Conservation (phyloP, 169 alveolate genomes). For the Besnoitia besnoiti region DNA sequence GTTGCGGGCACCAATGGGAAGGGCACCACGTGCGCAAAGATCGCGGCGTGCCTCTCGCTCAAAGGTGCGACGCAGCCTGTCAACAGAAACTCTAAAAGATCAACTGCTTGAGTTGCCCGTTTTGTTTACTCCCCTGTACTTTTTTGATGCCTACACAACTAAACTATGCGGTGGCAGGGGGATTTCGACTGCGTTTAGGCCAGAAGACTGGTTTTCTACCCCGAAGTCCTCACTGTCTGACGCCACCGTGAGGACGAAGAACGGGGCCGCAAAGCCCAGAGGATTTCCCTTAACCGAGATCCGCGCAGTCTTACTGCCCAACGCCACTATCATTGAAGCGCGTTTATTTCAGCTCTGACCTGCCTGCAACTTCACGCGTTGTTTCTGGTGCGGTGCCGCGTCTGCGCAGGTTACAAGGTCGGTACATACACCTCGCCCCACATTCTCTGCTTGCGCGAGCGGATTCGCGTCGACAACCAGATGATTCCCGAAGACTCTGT, state of each 20-base stretch:
- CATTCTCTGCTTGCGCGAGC: slow-evolving; percentile 83
- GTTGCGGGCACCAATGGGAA: slow-evolving; percentile 38
- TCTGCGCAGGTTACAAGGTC: slow-evolving; percentile 77
- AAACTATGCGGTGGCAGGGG: neutral
- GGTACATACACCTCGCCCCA: slow-evolving; percentile 93
- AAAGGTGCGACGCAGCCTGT: slow-evolving; percentile 33
- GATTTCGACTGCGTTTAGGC: no score
- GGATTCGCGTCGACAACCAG: slow-evolving; percentile 80
- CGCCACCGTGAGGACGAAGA: no score
- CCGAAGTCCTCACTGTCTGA: no score
- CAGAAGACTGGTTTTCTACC: no score
- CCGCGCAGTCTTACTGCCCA: no score
- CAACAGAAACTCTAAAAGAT: no score
- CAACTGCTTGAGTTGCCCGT: no score
- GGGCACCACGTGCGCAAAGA: slow-evolving; percentile 32
- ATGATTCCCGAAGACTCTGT: slow-evolving; percentile 74
- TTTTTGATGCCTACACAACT: neutral
- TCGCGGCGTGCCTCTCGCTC: slow-evolving; percentile 31
- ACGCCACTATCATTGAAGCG: no score
- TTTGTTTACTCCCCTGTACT: no score
- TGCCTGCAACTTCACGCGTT: neutral
- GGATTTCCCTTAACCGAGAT: no score
- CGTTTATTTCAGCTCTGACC: no score
- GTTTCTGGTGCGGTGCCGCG: neutral
- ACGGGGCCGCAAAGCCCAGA: no score